Percentiles rank a stretch among this genome's conserved stretches.
These are phyloP conservation scores for Mycena venus DNA, from an alignment of 768 basidiomycete genomes.

Conservation along the genomic window DNA sequence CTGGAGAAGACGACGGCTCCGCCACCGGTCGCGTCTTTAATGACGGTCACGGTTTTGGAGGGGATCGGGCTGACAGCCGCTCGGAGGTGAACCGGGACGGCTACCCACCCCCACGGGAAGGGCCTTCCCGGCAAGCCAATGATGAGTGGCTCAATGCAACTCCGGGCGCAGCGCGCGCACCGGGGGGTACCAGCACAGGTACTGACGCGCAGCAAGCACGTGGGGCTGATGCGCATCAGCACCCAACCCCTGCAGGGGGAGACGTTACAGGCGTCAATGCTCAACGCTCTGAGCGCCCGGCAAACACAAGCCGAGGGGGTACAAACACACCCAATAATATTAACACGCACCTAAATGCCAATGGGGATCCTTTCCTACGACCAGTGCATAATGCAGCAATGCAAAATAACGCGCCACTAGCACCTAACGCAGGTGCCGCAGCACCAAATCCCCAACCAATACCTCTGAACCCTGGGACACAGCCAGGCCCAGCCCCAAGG, in stretches of 20 bases:
- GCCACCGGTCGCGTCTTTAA: neutral
- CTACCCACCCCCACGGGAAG: slow-evolving; percentile 4
- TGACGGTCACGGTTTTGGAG: neutral
- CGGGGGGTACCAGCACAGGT: neutral
- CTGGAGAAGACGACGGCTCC: slow-evolving; percentile 3
- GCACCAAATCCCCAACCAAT: neutral
- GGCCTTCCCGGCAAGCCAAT: neutral
- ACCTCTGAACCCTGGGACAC: neutral
- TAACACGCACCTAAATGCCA: too few species aligned
- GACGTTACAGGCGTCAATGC: neutral
- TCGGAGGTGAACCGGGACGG: slow-evolving; percentile 15
- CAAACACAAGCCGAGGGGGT: too few species aligned
- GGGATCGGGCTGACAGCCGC: neutral
- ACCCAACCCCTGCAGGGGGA: neutral
- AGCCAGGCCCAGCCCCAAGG: neutral
- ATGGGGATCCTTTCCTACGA: too few species aligned
- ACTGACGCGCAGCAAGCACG: slow-evolving; percentile 1
- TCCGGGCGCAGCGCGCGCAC: slow-evolving; percentile 1
- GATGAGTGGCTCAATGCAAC: neutral
- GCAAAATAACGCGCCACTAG: too few species aligned
- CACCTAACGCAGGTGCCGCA: too few species aligned
- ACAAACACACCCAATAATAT: neutral
- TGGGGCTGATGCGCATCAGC: neutral
- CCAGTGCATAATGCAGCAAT: too few species aligned
- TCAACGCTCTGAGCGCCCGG: neutral